phyloP scores from a whole-genome alignment of 192 early-diverging fungal genomes.

The Backusella morwellensis region DNA sequence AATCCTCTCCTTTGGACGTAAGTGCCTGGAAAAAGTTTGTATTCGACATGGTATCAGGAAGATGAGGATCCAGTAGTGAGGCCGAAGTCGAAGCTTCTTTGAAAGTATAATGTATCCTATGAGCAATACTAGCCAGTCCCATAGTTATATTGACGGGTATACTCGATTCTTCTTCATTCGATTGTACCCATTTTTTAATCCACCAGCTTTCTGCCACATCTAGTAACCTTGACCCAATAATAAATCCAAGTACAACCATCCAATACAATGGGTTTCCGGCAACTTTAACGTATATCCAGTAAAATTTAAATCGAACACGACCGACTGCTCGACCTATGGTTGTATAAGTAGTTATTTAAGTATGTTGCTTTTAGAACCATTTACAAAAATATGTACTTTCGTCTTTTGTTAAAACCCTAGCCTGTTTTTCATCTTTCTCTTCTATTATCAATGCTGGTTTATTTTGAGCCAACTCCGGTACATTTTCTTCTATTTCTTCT shows the following conservation, averaged over 20 bases:
- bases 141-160: neutral
- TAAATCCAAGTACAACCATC: constrained; percentile 45
- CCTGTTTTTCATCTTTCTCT: constrained; percentile 13
- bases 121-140: neutral
- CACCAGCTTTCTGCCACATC: constrained; percentile 60
- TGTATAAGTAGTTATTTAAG: neutral
- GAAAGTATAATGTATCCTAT: neutral
- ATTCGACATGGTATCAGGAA: neutral
- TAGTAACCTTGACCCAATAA: constrained; percentile 42
- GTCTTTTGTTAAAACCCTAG: constrained; percentile 44
- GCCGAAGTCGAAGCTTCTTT: neutral
- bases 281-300: constrained; percentile 71
- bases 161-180: neutral
- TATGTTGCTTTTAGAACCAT: neutral
- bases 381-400: constrained; percentile 32
- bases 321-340: constrained; percentile 63
- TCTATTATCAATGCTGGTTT: neutral
- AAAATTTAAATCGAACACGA: constrained; percentile 71
- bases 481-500: constrained; percentile 8
- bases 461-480: neutral
- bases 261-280: constrained; percentile 62
- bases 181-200: constrained; percentile 59
- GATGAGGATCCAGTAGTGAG: neutral
- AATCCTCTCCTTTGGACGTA: neutral
- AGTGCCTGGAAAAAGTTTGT: neutral